Conservation (phyloP, 2,329 filamentous ascomycete genomes). For the Boeremia exigua region DNA sequence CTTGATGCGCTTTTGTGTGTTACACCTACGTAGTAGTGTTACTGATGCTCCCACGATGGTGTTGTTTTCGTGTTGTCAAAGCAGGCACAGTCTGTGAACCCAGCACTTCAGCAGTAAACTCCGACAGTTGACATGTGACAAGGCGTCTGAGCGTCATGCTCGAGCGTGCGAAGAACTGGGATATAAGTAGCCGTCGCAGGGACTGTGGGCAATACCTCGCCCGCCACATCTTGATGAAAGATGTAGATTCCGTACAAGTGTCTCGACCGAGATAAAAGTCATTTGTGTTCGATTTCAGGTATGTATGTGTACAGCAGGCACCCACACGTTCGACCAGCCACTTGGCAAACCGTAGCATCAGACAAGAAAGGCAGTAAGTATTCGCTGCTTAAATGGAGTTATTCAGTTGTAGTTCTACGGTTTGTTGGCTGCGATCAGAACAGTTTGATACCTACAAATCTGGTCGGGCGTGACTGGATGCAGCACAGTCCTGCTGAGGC, state of each 20-base stretch:
- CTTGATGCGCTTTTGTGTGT: background rate
- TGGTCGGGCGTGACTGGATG: no score
- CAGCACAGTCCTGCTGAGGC: no score
- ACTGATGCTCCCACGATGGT: background rate
- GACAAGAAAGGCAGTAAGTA: no score
- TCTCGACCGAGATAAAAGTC: background rate
- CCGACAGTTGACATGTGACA: constrained; percentile 7
- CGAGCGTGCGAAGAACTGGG: background rate
- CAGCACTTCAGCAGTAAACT: background rate
- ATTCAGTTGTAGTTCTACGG: no score
- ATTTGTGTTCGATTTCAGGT: no score
- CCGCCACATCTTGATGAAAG: background rate
- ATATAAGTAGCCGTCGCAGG: background rate
- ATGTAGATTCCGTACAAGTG: background rate
- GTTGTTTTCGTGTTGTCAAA: background rate
- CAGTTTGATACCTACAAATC: no score
- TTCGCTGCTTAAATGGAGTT: no score
- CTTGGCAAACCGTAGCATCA: no score
- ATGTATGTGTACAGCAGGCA: background rate
- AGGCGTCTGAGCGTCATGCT: constrained; percentile 5
- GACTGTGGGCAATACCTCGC: background rate
- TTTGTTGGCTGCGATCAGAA: no score
- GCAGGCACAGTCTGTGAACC: background rate
- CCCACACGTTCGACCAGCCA: background rate
- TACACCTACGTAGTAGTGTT: background rate